Evolutionary conservation across 2,329 filamentous ascomycete genomes (phyloP).

Genomic region (Penicillium verrucosum): DNA sequence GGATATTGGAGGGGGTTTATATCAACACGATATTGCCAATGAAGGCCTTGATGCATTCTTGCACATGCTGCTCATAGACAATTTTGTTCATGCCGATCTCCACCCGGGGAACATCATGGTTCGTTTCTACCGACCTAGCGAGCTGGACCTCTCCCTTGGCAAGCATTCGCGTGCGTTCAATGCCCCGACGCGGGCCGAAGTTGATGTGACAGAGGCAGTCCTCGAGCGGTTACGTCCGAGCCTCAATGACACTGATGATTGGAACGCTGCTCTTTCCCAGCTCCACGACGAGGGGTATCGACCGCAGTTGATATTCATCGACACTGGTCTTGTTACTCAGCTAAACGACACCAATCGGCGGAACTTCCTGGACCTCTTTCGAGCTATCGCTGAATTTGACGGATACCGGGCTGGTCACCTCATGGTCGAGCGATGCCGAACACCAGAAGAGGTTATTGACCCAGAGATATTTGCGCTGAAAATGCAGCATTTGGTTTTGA

Average conservation of each 20-base stretch:
- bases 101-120: slow-evolving; percentile 99
- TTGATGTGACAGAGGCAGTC: slow-evolving; percentile 84
- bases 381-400: slow-evolving; percentile 92
- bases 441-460: slow-evolving; percentile 85
- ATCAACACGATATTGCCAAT: slow-evolving; percentile 89
- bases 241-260: slow-evolving; percentile 63
- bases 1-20: slow-evolving; percentile 85
- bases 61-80: slow-evolving; percentile 94
- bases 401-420: slow-evolving; percentile 91
- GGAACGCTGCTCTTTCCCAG: slow-evolving; percentile 69
- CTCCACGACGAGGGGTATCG: slow-evolving; percentile 86
- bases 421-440: slow-evolving; percentile 93
- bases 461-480: slow-evolving; percentile 87
- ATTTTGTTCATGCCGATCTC: slow-evolving; percentile 94
- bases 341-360: slow-evolving; percentile 78
- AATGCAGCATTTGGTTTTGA: slow-evolving; percentile 93
- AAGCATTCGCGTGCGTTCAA: slow-evolving; percentile 42
- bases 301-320: slow-evolving; percentile 94
- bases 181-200: slow-evolving; percentile 50
- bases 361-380: slow-evolving; percentile 96
- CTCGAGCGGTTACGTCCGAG: slow-evolving; percentile 74
- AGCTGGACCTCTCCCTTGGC: slow-evolving; percentile 61
- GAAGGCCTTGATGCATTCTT: slow-evolving; percentile 95
- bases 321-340: slow-evolving; percentile 92
- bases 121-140: slow-evolving; percentile 83